Base-by-base conservation (phyloP, 768 basidiomycete genomes). In the Leccinellum albellum region DNA sequence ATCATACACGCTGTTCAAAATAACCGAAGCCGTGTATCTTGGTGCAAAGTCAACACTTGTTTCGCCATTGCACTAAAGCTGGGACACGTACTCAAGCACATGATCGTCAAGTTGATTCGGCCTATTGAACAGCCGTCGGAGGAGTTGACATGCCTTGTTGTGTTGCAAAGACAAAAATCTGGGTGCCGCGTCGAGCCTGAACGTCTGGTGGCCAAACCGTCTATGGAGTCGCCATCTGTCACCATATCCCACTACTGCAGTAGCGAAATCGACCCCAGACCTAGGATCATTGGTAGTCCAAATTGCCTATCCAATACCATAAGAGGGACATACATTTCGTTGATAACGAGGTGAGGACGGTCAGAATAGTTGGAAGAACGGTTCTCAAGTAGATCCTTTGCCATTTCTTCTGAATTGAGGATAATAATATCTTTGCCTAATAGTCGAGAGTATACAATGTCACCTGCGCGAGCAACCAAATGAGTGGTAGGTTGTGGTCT, bases 81-180 rank as follows among this genome's bases (percentile, higher is more conserved):
- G 9, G 8, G 10, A 31, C 8, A 40, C 65, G 20, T 23, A 66
- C 78, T 75, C 69, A 17, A 69, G 66, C 2, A 76, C 54, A 45
- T 74, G 73, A 20, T 66, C 67, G 10, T 66, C 32, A 21, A 75
- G 60, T 51, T 69, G 63, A 7, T 72, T 70, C 20, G 75, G 74
- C 7, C 61, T 46, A n/a, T 70, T 63, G 2, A 76, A 26, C 15
- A 79, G 62, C 8, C 62, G 66, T 4, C 56, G 65, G 35, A 78
- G 69, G 33, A 75, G 62, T 1, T 53, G 57, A 49, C 74, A 68
- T 13, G 68, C 60, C 23, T 67, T 69, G 48, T 63, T 66, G 6
- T 72, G 51, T 26, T 69, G 68, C 26, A 66, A 50, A 1, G 69
- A 69, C 12, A 66, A 59, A 58, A 71, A 74, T 47, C 63, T 64